These are phyloP conservation scores for Ceratocystis alfenasii DNA, from an alignment of 2,329 filamentous ascomycete genomes.

Conservation along the genomic window DNA sequence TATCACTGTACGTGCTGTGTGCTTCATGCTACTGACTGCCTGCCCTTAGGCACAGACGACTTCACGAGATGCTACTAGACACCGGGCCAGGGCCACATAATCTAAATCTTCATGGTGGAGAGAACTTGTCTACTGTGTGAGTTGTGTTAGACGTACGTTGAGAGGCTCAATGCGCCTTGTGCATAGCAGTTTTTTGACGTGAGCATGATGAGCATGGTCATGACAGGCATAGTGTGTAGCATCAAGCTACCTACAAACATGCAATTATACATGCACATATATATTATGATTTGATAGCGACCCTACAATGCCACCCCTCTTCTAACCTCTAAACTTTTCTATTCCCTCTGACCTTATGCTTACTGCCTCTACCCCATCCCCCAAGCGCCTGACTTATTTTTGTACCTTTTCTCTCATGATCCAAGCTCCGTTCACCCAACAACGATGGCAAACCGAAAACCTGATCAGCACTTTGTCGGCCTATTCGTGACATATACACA, in stretches of 20 bases:
- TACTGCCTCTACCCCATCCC: neutral
- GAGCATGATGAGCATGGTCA: conserved; percentile 1
- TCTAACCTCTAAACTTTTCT: neutral
- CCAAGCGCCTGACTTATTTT: neutral
- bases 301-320: neutral
- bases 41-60: neutral
- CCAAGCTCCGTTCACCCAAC: conserved; percentile 12
- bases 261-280: neutral
- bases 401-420: neutral
- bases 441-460: neutral
- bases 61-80: neutral
- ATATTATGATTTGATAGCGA: neutral
- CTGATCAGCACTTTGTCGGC: neutral
- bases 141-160: neutral
- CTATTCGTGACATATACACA: neutral
- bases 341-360: neutral
- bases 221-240: neutral
- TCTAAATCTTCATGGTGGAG: neutral
- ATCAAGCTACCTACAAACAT: neutral
- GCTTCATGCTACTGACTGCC: too few species aligned
- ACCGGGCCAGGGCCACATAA: neutral
- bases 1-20: neutral
- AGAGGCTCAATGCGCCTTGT: neutral
- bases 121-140: neutral
- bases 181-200: conserved; percentile 7